phyloP scores from a whole-genome alignment of 768 basidiomycete species.

The Tubosaeta sp. region DNA sequence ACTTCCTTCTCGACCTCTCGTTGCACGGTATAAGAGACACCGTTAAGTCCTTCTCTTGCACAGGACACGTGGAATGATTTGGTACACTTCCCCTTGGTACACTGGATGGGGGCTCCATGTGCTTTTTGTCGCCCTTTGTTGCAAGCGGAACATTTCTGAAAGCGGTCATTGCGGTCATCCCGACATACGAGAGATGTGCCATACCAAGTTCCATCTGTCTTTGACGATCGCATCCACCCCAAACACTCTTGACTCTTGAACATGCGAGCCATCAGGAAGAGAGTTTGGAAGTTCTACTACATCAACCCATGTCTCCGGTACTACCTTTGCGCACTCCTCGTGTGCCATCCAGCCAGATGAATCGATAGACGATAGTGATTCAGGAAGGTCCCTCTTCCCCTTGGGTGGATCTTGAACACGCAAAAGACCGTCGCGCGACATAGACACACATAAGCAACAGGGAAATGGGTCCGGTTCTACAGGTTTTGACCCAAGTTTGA shows the following conservation, averaged over 20 bases:
- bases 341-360: constrained; percentile 68
- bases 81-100: constrained; percentile 90
- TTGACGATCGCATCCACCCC: constrained; percentile 87
- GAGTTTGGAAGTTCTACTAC: constrained; percentile 42
- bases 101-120: constrained; percentile 86
- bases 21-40: constrained; percentile 58
- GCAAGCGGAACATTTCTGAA: constrained; percentile 90
- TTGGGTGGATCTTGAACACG: constrained; percentile 66
- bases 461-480: constrained; percentile 54
- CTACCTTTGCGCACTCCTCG: constrained; percentile 68
- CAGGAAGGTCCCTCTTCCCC: constrained; percentile 48
- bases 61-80: constrained; percentile 94
- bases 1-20: constrained; percentile 80
- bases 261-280: constrained; percentile 29
- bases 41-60: constrained; percentile 52
- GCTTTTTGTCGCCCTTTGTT: constrained; percentile 58
- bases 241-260: constrained; percentile 56
- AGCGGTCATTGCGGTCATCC: neutral
- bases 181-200: constrained; percentile 21
- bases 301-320: constrained; percentile 93
- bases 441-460: constrained; percentile 66
- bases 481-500: constrained; percentile 65
- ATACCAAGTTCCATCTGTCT: constrained; percentile 89
- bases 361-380: constrained; percentile 25
- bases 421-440: constrained; percentile 49